Base-by-base conservation (phyloP, 495 filamentous ascomycete species). In the Penicillium crystallinum region DNA sequence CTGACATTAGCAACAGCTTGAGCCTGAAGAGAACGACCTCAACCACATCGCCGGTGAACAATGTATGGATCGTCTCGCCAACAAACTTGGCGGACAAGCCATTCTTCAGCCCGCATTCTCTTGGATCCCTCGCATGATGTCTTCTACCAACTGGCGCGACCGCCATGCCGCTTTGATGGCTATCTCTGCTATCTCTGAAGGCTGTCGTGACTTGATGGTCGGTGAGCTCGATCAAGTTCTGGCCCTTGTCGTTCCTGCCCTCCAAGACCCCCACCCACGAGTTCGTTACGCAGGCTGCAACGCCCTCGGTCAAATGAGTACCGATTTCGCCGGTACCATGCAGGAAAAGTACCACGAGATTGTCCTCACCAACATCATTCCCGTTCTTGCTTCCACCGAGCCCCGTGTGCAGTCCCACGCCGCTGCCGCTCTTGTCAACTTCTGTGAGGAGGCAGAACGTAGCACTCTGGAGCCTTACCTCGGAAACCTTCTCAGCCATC, bases 281-380 rank as follows among this genome's bases (percentile, higher is more conserved):
- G 95, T 99, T 42, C 87, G 93, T 49, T 99, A 95, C 83, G 95
- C 95, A 27, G 95, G 91, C 31, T 99, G 95, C 74, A 97, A 99
- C 65, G 95, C 95, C n/a, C 76, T 99, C 21, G 95, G 95, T 12
- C 95, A 99, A 68, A 99, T 99, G 95, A 97, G 95, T 70, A 99
- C 95, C 9, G 95, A 99, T 68, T 99, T 99, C 66, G 93, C 95
- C 27, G 92, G 91, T 2, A 96, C 88, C 11, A 97, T 99, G 95
- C 95, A 99, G 67, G 86, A 91, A 59, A 92, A 96, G 60, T 95
- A 92, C 69, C 91, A 95, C 61, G 78, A 85, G 39, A 75, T 84
- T 34, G 90, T 97, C 2, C 76, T 99, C 40, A 86, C 82, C 47
- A 89, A 89, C 55, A 95, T 99, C 40, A 90, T 97, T 49, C 91